Evolutionary conservation across 768 basidiomycete genomes (phyloP).

Genomic region (Boletus reticulatus): DNA sequence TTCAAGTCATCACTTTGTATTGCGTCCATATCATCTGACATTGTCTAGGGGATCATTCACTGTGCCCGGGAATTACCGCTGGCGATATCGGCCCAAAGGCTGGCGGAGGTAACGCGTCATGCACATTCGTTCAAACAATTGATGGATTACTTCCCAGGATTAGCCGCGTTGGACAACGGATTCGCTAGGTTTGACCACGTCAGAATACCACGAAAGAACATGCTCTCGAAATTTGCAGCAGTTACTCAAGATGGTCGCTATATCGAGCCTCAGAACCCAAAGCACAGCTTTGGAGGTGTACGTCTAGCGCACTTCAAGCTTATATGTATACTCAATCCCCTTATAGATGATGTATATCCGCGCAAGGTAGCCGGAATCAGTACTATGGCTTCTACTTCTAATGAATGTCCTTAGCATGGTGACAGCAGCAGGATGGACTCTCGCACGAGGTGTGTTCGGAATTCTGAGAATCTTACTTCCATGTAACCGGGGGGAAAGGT

Average conservation of each 20-base stretch:
- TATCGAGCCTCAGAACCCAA: constrained; percentile 64
- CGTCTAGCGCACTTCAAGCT: constrained; percentile 22
- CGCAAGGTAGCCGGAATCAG: constrained; percentile 41
- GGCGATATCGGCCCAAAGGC: constrained; percentile 60
- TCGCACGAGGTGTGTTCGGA: constrained; percentile 54
- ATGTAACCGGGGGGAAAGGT: constrained; percentile 43
- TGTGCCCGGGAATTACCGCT: constrained; percentile 57
- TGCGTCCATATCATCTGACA: not conserved
- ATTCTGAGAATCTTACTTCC: not conserved
- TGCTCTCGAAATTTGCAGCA: constrained; percentile 73
- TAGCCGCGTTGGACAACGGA: constrained; percentile 58
- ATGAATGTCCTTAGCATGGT: constrained; percentile 51
- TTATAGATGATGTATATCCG: constrained; percentile 72
- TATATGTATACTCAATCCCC: not conserved
- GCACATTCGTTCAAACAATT: not conserved
- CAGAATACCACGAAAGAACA: constrained; percentile 63
- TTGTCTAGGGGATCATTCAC: constrained; percentile 52
- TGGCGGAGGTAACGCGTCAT: constrained; percentile 29
- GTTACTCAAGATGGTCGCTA: constrained; percentile 68
- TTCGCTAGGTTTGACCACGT: constrained; percentile 65
- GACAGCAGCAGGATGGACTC: constrained; percentile 54
- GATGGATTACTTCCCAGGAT: constrained; percentile 38
- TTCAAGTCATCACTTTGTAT: not conserved
- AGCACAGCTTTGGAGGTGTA: constrained; percentile 74
- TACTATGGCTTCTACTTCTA: not conserved